A percentile compares a stretch with the other conserved stretches of the same genome.
Conservation (phyloP, 2,329 filamentous ascomycete species). For the Claviceps sorghi region DNA sequence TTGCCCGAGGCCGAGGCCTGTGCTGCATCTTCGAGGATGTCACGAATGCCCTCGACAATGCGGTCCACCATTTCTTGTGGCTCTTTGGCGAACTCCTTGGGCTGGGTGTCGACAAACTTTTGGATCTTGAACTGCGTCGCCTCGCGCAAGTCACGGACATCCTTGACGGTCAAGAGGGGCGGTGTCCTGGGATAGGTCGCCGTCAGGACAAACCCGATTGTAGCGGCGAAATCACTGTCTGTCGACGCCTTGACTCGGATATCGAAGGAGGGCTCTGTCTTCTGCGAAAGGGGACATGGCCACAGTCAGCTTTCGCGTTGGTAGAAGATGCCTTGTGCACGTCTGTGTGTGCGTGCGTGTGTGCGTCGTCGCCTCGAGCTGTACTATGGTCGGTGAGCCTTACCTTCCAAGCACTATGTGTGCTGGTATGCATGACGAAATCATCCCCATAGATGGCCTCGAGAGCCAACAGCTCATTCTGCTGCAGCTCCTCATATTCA, state of each 20-base stretch:
- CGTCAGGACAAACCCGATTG: conserved; percentile 66
- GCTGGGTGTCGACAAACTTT: conserved; percentile 44
- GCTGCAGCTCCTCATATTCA: conserved; percentile 71
- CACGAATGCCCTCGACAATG: conserved; percentile 54
- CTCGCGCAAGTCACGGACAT: conserved; percentile 49
- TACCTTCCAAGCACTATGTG: conserved; percentile 75
- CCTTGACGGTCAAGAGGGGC: conserved; percentile 56
- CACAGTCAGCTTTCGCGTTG: not conserved
- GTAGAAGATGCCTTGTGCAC: not conserved
- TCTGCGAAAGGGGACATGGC: conserved; percentile 27
- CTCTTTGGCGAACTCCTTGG: conserved; percentile 35
- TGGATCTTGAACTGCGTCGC: conserved; percentile 58
- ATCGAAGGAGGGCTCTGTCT: conserved; percentile 71
- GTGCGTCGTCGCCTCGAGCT: not conserved
- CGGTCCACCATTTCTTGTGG: conserved; percentile 48
- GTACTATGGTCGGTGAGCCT: conserved; percentile 9
- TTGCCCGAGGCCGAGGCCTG: conserved; percentile 59
- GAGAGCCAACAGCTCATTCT: conserved; percentile 74
- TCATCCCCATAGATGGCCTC: conserved; percentile 84
- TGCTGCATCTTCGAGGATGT: conserved; percentile 76
- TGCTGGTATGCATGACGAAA: conserved; percentile 58
- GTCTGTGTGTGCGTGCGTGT: too few relatives aligned
- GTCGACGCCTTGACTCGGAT: conserved; percentile 61
- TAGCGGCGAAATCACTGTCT: conserved; percentile 55
- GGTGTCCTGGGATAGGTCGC: conserved; percentile 81